Evolutionary conservation across 2,329 filamentous ascomycete genomes (phyloP).

Genomic region (Cercospora sp.): DNA sequence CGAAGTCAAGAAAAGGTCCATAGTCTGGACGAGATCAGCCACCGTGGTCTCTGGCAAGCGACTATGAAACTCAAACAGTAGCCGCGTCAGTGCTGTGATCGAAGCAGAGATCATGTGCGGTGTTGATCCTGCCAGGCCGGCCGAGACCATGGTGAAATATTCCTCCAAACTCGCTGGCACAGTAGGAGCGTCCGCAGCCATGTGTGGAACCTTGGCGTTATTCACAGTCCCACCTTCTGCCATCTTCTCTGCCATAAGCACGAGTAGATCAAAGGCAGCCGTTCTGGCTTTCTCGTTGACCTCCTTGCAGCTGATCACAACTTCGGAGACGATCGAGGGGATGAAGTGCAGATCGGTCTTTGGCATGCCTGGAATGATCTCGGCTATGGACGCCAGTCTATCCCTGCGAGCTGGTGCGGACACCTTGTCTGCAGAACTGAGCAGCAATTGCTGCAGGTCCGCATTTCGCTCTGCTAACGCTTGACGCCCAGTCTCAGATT

Average conservation of each 20-base stretch:
- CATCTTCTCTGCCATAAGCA: slow-evolving; percentile 85
- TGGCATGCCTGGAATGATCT: slow-evolving; percentile 77
- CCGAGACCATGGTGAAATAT: slow-evolving; percentile 97
- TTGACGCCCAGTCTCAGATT: slow-evolving; percentile 72
- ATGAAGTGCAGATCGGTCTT: slow-evolving; percentile 85
- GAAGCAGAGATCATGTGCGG: slow-evolving; percentile 97
- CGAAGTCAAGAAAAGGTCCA: slow-evolving; percentile 93
- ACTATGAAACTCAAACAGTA: slow-evolving; percentile 86
- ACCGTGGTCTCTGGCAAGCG: slow-evolving; percentile 68
- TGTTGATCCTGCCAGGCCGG: slow-evolving; percentile 85
- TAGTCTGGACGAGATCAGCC: slow-evolving; percentile 83
- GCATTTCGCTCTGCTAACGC: slow-evolving; percentile 73
- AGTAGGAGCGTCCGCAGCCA: slow-evolving; percentile 73
- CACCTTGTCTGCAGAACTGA: slow-evolving; percentile 78
- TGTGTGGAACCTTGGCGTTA: slow-evolving; percentile 82
- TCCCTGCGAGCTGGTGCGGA: slow-evolving; percentile 84
- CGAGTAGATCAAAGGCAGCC: slow-evolving; percentile 83
- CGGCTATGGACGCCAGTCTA: slow-evolving; percentile 76
- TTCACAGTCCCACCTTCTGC: slow-evolving; percentile 72
- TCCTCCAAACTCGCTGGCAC: slow-evolving; percentile 85
- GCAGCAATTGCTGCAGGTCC: slow-evolving; percentile 79
- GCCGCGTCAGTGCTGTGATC: slow-evolving; percentile 91
- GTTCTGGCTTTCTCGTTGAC: slow-evolving; percentile 93
- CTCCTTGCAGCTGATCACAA: slow-evolving; percentile 95
- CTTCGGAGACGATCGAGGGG: slow-evolving; percentile 84